Percentiles rank a stretch among this genome's conserved stretches.
phyloP scores from a whole-genome alignment of 352 stramenopile species.

The Phytopythium delawarense region DNA sequence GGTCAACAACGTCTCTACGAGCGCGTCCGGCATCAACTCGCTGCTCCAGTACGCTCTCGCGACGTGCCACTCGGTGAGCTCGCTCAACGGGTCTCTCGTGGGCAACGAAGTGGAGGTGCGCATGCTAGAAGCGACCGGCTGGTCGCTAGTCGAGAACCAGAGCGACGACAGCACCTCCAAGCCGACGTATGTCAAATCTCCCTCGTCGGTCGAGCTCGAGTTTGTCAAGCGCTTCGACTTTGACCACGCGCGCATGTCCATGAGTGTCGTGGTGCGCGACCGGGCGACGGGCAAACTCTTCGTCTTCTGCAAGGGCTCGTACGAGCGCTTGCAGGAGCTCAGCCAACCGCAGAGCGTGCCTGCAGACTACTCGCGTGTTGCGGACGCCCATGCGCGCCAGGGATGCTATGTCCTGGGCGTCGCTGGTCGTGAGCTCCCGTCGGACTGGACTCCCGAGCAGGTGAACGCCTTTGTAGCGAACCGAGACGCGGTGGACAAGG shows the following conservation, averaged over 20 bases:
- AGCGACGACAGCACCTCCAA: neutral
- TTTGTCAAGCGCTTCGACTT: slow-evolving; percentile 86
- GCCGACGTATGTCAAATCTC: slow-evolving; percentile 15
- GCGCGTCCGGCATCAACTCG: slow-evolving; percentile 2
- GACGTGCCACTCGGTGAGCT: slow-evolving; percentile 63
- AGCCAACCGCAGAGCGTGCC: slow-evolving; percentile 39
- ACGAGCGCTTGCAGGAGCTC: slow-evolving; percentile 69
- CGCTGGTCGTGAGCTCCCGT: slow-evolving; percentile 26
- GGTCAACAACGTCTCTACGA: slow-evolving; percentile 11
- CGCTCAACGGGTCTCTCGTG: slow-evolving; percentile 42
- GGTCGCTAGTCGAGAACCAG: slow-evolving; percentile 29
- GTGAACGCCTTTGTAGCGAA: slow-evolving; percentile 35
- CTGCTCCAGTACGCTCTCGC: slow-evolving; percentile 36
- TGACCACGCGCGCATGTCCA: slow-evolving; percentile 77
- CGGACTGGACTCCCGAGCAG: slow-evolving; percentile 28
- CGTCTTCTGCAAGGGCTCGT: slow-evolving; percentile 77
- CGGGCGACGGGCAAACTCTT: slow-evolving; percentile 26
- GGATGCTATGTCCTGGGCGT: slow-evolving; percentile 81
- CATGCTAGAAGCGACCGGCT: slow-evolving; percentile 58
- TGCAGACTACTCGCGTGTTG: slow-evolving; percentile 38
- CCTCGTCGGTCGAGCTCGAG: slow-evolving; percentile 20
- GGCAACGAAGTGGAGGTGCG: slow-evolving; percentile 76
- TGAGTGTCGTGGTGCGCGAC: slow-evolving; percentile 72
- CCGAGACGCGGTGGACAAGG: slow-evolving; percentile 70
- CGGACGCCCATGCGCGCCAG: slow-evolving; percentile 17